phyloP scores from a whole-genome alignment of 2,329 filamentous ascomycete genomes.

The Zopfia rhizophila region DNA sequence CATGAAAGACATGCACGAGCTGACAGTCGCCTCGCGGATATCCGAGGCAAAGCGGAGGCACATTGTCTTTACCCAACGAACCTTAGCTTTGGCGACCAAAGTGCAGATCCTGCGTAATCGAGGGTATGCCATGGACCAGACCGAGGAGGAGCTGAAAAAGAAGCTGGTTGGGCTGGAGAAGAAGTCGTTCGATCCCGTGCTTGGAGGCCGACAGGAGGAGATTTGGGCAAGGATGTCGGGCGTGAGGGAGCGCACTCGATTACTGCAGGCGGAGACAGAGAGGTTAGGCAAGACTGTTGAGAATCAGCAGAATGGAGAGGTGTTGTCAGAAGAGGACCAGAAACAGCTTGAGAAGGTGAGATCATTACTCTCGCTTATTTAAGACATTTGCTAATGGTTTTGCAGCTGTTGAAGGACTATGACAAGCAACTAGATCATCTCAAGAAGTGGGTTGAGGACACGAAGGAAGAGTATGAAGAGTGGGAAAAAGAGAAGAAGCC shows the following conservation, averaged over 20 bases:
- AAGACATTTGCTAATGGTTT: conserved; percentile 24
- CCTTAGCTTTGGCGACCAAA: conserved; percentile 78
- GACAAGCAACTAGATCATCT: conserved; percentile 81
- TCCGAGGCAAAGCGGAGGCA: conserved; percentile 78
- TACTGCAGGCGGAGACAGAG: conserved; percentile 78
- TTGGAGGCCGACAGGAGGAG: conserved; percentile 81
- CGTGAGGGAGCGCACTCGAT: conserved; percentile 76
- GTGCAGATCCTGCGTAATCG: conserved; percentile 84
- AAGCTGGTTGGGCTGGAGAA: conserved; percentile 76
- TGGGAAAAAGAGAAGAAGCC: conserved; percentile 56
- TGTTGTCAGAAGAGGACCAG: conserved; percentile 75
- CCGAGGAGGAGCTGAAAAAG: conserved; percentile 80
- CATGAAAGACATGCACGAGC: conserved; percentile 79
- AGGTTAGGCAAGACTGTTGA: conserved; percentile 65
- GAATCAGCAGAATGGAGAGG: conserved; percentile 58
- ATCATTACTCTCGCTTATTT: conserved; percentile 19
- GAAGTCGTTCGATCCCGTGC: conserved; percentile 76
- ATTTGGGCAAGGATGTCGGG: conserved; percentile 85
- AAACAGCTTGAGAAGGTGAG: conserved; percentile 78
- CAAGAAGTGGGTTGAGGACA: conserved; percentile 70
- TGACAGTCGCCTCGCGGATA: conserved; percentile 78
- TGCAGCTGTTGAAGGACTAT: conserved; percentile 80
- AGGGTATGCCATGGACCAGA: conserved; percentile 81
- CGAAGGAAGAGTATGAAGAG: conserved; percentile 68
- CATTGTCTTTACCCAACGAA: conserved; percentile 76